Percentiles rank a stretch among this genome's conserved stretches.
These are phyloP conservation scores for Kappamyces sp. DNA, from an alignment of 192 early-diverging fungal genomes.

Conservation along the genomic window DNA sequence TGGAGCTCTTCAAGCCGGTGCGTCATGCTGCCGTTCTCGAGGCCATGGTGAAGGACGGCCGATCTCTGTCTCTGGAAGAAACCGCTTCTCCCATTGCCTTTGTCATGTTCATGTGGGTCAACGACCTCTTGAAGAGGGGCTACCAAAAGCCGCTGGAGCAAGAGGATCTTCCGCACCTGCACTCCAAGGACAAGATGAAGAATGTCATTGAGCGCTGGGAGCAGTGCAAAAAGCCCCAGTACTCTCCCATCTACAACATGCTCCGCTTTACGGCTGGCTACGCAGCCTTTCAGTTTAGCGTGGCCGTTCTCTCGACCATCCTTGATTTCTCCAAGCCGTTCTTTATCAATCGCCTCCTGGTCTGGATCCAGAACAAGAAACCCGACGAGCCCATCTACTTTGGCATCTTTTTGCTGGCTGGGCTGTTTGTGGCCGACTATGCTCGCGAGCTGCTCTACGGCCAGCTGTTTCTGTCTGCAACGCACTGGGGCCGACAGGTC, in stretches of 20 bases:
- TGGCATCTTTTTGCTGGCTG: slow-evolving; percentile 20
- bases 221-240: not conserved
- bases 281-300: slow-evolving; percentile 22
- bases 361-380: slow-evolving; percentile 26
- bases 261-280: not conserved
- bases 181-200: slow-evolving; percentile 21
- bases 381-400: not conserved
- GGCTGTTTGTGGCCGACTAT: slow-evolving; percentile 16
- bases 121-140: slow-evolving; percentile 33
- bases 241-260: not conserved
- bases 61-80: not conserved
- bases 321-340: slow-evolving; percentile 33
- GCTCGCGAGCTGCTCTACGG: slow-evolving; percentile 15
- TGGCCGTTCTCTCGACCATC: slow-evolving; percentile 12
- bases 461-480: slow-evolving; percentile 15
- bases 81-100: slow-evolving; percentile 28
- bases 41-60: not conserved
- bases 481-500: slow-evolving; percentile 13
- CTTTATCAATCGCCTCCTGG: slow-evolving; percentile 39
- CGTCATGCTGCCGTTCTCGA: not conserved
- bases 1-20: slow-evolving; percentile 5
- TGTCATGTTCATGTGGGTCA: slow-evolving; percentile 41
- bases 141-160: slow-evolving; percentile 17
- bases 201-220: slow-evolving; percentile 16
- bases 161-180: slow-evolving; percentile 37